Conservation (phyloP, 352 stramenopile genomes). For the Globisporangium lucens region DNA sequence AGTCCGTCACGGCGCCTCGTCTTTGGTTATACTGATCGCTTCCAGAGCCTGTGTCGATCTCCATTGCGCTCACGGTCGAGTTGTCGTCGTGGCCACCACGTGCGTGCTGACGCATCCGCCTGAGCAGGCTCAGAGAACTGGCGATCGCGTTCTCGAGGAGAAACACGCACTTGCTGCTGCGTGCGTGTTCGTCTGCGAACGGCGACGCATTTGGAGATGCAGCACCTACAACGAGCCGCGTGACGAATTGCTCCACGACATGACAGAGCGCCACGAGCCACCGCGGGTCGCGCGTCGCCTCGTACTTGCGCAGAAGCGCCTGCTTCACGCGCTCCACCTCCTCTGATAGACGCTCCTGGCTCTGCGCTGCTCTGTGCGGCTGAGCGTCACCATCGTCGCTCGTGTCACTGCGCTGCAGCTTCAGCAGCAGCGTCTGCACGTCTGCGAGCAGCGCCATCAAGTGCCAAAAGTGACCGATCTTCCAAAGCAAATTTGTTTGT, state of each 20-base stretch:
- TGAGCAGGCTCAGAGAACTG: neutral
- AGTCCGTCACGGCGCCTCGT: neutral
- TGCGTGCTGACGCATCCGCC: neutral
- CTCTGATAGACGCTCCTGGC: neutral
- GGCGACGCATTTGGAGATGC: neutral
- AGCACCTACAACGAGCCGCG: neutral
- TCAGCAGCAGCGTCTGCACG: neutral
- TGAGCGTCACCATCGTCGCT: neutral
- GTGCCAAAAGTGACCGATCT: neutral
- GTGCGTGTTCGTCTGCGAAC: neutral
- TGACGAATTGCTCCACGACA: constrained; percentile 4
- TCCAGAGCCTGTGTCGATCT: neutral
- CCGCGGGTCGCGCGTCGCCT: constrained; percentile 6
- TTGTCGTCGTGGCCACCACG: neutral
- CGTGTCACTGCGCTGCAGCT: neutral
- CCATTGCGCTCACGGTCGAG: neutral
- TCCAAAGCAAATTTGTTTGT: no score
- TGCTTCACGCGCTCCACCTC: constrained; percentile 2
- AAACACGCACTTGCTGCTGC: neutral
- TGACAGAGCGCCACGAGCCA: constrained; percentile 16
- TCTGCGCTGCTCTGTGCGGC: neutral
- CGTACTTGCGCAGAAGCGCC: constrained; percentile 4
- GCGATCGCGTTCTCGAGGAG: constrained; percentile 12
- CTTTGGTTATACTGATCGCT: neutral
- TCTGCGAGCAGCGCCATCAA: neutral